Base-by-base conservation (phyloP, 257 asterid species). In the Plantago ovata region DNA sequence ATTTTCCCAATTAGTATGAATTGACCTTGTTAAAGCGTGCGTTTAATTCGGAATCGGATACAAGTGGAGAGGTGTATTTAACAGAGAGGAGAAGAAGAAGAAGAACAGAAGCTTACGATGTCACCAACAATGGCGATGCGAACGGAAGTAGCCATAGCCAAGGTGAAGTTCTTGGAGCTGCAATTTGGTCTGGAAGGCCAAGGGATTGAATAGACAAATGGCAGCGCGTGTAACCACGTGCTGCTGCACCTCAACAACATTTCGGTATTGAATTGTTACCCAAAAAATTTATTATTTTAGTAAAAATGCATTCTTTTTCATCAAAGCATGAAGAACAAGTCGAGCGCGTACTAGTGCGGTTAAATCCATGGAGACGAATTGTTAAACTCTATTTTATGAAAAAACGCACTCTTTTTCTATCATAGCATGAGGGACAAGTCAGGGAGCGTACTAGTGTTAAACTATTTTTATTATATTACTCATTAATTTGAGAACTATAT, bases 111-210 rank as follows among this genome's bases (percentile, higher is more conserved):
- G 56, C 71, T 81, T 75, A 91, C 98, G 22, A 85, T 84, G 78
- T 91, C 98, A 46, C 98, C 98, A 53, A 91, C 89, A 33, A 91
- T 77, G 71, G 82, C 98, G 40, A 91, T 83, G 68, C 98, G 80
- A 65, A 63, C 78, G 52, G 90, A 73, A 43, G 61, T 63, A 38
- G 80, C 69, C 86, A 87, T 83, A 12, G 82, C 48, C 18, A 66
- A 56, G 66, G 43, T 61, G 21, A 53, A 50, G 72, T 51, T 52
- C 49, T 22, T 23, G 64, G 58, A 22, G 19, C 56, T 58, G 12
- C 68, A 66, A 49, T 70, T 72, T 66, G 58, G 64, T 28, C 36
- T 28, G 38, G 65, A 71, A 55, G 66, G 72, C 55, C 75, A 64
- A 23, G 77, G 28, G 61, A 55, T 61, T 46, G 77, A 57, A 54